Conservation (phyloP, 768 basidiomycete species). For the Paxillus ammoniavirescens region DNA sequence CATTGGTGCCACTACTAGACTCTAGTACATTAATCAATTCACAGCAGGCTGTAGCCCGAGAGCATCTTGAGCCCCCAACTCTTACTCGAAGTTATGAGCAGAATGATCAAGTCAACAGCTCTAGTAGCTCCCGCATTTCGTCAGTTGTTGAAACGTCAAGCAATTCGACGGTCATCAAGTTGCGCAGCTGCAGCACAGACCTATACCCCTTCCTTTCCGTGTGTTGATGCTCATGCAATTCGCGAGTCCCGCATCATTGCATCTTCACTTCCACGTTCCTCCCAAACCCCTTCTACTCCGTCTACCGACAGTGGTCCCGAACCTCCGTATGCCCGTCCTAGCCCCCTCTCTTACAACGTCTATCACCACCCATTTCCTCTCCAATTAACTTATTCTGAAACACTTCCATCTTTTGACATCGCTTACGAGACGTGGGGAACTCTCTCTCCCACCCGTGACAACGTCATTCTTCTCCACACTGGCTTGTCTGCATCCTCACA, state of each 20-base stretch:
- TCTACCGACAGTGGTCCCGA: slow-evolving; percentile 65
- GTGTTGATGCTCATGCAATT: slow-evolving; percentile 78
- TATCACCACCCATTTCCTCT: slow-evolving; percentile 65
- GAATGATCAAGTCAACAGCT: slow-evolving; percentile 2
- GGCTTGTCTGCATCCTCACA: slow-evolving; percentile 96
- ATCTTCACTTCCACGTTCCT: slow-evolving; percentile 19
- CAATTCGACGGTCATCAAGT: slow-evolving; percentile 1
- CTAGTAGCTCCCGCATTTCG: neutral
- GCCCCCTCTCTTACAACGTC: slow-evolving; percentile 65
- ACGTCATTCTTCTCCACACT: slow-evolving; percentile 93
- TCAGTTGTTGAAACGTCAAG: neutral
- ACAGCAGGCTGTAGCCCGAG: too few relatives aligned
- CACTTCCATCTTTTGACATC: slow-evolving; percentile 72
- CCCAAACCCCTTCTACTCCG: slow-evolving; percentile 16
- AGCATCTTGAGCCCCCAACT: too few relatives aligned
- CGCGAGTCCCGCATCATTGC: slow-evolving; percentile 57
- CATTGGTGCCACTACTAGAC: too few relatives aligned
- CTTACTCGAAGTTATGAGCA: neutral
- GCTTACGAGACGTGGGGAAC: slow-evolving; percentile 99
- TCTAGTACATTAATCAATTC: too few relatives aligned
- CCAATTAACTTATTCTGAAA: slow-evolving; percentile 59
- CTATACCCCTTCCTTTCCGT: slow-evolving; percentile 54
- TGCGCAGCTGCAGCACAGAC: slow-evolving; percentile 2
- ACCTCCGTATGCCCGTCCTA: slow-evolving; percentile 79
- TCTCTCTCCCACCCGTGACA: slow-evolving; percentile 72